Evolutionary conservation across 1,284 basidiomycete species (phyloP).

Genomic region (Ustilago lituana): DNA sequence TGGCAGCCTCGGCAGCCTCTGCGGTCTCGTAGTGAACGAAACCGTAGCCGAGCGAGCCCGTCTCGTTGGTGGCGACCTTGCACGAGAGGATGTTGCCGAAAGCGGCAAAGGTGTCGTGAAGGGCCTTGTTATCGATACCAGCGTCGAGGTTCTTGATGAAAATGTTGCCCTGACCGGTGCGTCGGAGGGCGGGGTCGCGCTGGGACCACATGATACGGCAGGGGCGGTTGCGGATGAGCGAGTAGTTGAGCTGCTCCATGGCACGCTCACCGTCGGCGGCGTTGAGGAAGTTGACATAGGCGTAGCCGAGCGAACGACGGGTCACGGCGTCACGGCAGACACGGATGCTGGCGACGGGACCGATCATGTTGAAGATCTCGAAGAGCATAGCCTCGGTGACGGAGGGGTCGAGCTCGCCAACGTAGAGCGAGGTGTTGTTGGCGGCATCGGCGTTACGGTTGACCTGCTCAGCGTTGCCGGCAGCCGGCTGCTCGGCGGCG

Average conservation of each 20-base stretch:
- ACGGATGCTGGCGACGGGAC: conserved; percentile 97
- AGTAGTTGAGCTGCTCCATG: conserved; percentile 99
- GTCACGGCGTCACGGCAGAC: conserved; percentile 99
- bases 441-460: conserved; percentile 38
- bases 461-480: conserved; percentile 42
- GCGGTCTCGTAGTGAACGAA: conserved; percentile 99
- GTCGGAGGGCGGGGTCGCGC: conserved; percentile 97
- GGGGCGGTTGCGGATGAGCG: conserved; percentile 95
- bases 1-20: conserved; percentile 88
- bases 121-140: conserved; percentile 99
- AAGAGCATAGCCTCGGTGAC: conserved; percentile 99
- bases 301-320: conserved; percentile 98
- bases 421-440: conserved; percentile 84
- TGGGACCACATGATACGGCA: conserved; percentile 99
- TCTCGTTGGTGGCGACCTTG: conserved; percentile 81
- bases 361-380: conserved; percentile 99
- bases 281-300: conserved; percentile 99
- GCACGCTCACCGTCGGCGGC: conserved; percentile 97
- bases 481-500: conserved; percentile 61
- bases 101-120: conserved; percentile 99
- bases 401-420: conserved; percentile 96
- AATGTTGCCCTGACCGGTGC: conserved; percentile 99
- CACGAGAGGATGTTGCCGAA: conserved; percentile 99
- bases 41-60: conserved; percentile 75
- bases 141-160: conserved; percentile 99